Percentiles rank a stretch among this genome's conserved stretches.
Conservation (phyloP, 768 basidiomycete genomes). For the Thelephora ganbajun region DNA sequence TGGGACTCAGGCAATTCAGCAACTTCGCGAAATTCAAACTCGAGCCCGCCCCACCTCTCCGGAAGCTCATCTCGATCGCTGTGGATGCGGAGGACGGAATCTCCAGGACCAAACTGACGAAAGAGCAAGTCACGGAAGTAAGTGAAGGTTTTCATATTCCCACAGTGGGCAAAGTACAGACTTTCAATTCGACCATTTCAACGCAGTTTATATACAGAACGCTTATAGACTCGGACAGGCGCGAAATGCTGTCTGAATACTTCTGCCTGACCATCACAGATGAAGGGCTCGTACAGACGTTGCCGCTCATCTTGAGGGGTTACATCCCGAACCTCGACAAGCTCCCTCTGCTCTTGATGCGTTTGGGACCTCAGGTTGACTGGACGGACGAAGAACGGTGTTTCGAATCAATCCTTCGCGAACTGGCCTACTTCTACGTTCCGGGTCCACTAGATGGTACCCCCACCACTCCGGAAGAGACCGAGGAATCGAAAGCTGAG, state of each 20-base stretch:
- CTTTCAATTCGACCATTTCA: neutral
- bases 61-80: slow-evolving; percentile 61
- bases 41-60: slow-evolving; percentile 68
- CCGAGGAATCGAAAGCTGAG: slow-evolving; percentile 40
- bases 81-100: slow-evolving; percentile 52
- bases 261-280: slow-evolving; percentile 66
- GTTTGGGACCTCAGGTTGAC: slow-evolving; percentile 78
- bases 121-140: slow-evolving; percentile 60
- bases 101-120: slow-evolving; percentile 35
- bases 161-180: too few relatives aligned
- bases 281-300: slow-evolving; percentile 51
- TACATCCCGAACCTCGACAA: slow-evolving; percentile 88
- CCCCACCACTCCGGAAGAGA: slow-evolving; percentile 9
- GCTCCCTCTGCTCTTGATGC: slow-evolving; percentile 79
- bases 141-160: slow-evolving; percentile 10
- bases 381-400: slow-evolving; percentile 82
- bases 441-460: slow-evolving; percentile 35
- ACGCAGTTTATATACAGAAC: slow-evolving; percentile 49
- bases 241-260: slow-evolving; percentile 87
- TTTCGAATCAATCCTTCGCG: slow-evolving; percentile 73
- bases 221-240: slow-evolving; percentile 29
- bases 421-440: slow-evolving; percentile 85
- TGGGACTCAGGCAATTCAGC: slow-evolving; percentile 85
- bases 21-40: slow-evolving; percentile 63
- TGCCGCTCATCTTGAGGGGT: slow-evolving; percentile 75